These are phyloP conservation scores for Penicillium sp. DNA, from an alignment of 2,329 filamentous ascomycete species.

Conservation along the genomic window DNA sequence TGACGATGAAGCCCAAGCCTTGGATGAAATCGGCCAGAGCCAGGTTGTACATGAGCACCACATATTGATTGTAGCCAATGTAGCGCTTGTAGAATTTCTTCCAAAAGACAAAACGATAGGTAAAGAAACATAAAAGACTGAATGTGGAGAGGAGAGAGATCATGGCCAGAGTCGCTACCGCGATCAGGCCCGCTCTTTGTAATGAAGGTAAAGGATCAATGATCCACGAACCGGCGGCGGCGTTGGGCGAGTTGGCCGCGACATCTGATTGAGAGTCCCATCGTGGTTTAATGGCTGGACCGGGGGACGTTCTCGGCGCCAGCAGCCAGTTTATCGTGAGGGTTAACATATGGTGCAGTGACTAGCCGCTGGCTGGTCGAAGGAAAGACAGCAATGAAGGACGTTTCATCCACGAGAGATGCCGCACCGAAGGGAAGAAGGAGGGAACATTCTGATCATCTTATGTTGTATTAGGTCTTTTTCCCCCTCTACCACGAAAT, in stretches of 20 bases:
- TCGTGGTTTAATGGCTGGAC: slow-evolving; percentile 3
- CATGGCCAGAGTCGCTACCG: slow-evolving; percentile 4
- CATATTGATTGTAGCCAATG: slow-evolving; percentile 43
- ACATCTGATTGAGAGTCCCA: slow-evolving; percentile 6
- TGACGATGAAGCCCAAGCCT: slow-evolving; percentile 42
- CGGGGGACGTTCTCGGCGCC: neutral
- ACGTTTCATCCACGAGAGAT: no score
- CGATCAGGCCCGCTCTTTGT: slow-evolving; percentile 10
- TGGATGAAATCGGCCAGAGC: slow-evolving; percentile 45
- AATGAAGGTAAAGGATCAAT: slow-evolving; percentile 12
- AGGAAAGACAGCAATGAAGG: no score
- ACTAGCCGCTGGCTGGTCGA: neutral
- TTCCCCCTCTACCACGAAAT: no score
- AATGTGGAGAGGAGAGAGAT: slow-evolving; percentile 10
- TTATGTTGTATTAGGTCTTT: no score
- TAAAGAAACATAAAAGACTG: slow-evolving; percentile 11
- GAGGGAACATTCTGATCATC: no score
- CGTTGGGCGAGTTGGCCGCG: slow-evolving; percentile 13
- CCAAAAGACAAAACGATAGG: slow-evolving; percentile 16
- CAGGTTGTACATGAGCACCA: slow-evolving; percentile 46
- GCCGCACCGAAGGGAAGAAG: no score
- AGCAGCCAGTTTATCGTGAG: neutral
- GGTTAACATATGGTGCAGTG: neutral
- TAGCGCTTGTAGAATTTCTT: slow-evolving; percentile 13
- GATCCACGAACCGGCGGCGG: slow-evolving; percentile 6